Percentiles rank a stretch among this genome's conserved stretches.
These are phyloP conservation scores for Hygrocybe coccinea DNA, from an alignment of 768 basidiomycete species.

Conservation along the genomic window DNA sequence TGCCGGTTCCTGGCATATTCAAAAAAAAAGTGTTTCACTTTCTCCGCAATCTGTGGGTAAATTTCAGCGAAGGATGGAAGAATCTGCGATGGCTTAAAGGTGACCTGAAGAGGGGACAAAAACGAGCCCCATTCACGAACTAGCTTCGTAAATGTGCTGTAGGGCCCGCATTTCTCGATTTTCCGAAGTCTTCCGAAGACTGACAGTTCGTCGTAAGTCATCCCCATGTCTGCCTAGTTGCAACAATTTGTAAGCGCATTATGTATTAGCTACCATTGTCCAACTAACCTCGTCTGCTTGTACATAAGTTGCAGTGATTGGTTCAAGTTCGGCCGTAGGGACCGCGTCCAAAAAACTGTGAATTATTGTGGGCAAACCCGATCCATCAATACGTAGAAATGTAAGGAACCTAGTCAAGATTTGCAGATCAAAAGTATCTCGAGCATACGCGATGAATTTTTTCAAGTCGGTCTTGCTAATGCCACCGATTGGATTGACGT, in stretches of 20 bases:
- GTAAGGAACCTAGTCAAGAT: constrained; percentile 63
- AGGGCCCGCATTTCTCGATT: constrained; percentile 95
- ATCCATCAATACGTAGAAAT: background rate
- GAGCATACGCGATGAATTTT: constrained; percentile 86
- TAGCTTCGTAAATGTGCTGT: constrained; percentile 94
- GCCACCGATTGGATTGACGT: constrained; percentile 96
- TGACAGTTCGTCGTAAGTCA: constrained; percentile 97
- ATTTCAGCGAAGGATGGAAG: background rate
- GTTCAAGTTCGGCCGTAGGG: constrained; percentile 95
- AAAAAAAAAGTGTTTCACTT: constrained; percentile 96
- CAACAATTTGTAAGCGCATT: constrained; percentile 6
- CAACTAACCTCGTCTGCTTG: constrained; percentile 84
- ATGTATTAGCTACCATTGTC: background rate
- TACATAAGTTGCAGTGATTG: constrained; percentile 88
- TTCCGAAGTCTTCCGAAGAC: constrained; percentile 91
- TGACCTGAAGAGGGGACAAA: constrained; percentile 77
- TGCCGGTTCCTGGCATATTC: constrained; percentile 95
- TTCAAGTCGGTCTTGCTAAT: constrained; percentile 98
- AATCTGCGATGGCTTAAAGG: background rate
- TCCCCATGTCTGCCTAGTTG: constrained; percentile 92
- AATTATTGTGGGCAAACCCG: background rate
- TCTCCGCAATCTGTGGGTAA: constrained; percentile 75
- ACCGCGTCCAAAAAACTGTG: constrained; percentile 83
- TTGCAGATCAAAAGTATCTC: constrained; percentile 74
- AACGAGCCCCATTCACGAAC: constrained; percentile 88